These are phyloP conservation scores for Quercus rubra DNA, from an alignment of 306 rosid species.

Conservation along the genomic window DNA sequence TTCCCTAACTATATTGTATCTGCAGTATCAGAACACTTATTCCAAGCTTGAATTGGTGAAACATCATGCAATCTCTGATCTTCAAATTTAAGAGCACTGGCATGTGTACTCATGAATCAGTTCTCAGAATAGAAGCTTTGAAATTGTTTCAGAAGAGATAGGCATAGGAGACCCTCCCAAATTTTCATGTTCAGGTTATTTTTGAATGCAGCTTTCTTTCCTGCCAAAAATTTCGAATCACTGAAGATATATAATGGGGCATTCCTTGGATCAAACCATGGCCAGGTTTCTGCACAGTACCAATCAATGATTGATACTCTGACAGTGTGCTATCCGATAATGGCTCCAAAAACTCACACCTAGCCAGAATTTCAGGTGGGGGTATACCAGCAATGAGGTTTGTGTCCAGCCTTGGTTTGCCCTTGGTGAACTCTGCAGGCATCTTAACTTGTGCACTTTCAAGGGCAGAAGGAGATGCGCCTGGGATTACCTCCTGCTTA, in stretches of 20 bases:
- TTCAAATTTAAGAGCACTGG: background rate
- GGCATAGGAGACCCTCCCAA: background rate
- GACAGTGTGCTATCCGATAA: constrained; percentile 45
- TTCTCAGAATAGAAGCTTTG: background rate
- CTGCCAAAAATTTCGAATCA: constrained; percentile 27
- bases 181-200: background rate
- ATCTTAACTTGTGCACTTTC: constrained; percentile 35
- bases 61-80: background rate
- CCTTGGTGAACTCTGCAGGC: constrained; percentile 52
- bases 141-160: background rate
- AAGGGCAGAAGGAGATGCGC: constrained; percentile 65
- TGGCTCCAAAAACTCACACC: constrained; percentile 88
- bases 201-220: constrained; percentile 27
- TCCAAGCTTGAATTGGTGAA: background rate
- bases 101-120: background rate
- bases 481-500: constrained; percentile 87
- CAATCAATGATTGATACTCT: constrained; percentile 62
- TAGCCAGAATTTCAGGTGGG: constrained; percentile 55
- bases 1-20: background rate
- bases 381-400: constrained; percentile 83
- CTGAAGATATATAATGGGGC: constrained; percentile 26
- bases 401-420: constrained; percentile 67
- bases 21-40: background rate
- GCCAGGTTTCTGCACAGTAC: constrained; percentile 45
- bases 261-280: constrained; percentile 36